phyloP scores from a whole-genome alignment of 1,284 basidiomycete species.

The Pulveroboletus sp. region DNA sequence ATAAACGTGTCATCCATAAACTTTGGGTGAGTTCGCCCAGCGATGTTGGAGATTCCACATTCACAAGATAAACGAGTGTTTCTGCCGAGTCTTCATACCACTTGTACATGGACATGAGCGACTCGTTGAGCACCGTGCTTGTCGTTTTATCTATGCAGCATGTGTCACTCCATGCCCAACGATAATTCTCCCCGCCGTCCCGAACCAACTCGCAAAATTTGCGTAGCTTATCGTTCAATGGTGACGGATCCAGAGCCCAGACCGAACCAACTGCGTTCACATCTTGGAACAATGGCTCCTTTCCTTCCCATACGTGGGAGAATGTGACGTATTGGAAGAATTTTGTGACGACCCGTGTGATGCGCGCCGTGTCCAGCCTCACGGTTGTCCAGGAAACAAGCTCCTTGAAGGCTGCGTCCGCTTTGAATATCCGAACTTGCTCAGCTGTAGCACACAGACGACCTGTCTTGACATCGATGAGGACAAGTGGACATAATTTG shows the following conservation, averaged over 20 bases:
- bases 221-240: slow-evolving; percentile 4
- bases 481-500: neutral
- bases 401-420: neutral
- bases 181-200: neutral
- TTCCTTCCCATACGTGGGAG: slow-evolving; percentile 6
- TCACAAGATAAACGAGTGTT: slow-evolving; percentile 1
- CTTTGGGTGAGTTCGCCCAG: neutral
- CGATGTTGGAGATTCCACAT: neutral
- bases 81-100: slow-evolving; percentile 3
- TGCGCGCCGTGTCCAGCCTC: neutral
- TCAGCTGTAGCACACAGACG: neutral
- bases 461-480: slow-evolving; percentile 1
- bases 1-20: slow-evolving; percentile 3
- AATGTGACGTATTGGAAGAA: slow-evolving; percentile 8
- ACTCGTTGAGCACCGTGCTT: neutral
- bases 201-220: slow-evolving; percentile 2
- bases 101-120: slow-evolving; percentile 9
- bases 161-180: neutral
- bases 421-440: neutral
- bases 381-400: neutral
- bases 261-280: neutral
- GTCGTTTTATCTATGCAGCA: slow-evolving; percentile 4
- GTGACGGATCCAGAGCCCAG: neutral
- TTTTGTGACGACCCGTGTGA: neutral
- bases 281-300: neutral